Evolutionary conservation across 2,329 filamentous ascomycete species (phyloP).

Genomic region (Cladosporium sp.): DNA sequence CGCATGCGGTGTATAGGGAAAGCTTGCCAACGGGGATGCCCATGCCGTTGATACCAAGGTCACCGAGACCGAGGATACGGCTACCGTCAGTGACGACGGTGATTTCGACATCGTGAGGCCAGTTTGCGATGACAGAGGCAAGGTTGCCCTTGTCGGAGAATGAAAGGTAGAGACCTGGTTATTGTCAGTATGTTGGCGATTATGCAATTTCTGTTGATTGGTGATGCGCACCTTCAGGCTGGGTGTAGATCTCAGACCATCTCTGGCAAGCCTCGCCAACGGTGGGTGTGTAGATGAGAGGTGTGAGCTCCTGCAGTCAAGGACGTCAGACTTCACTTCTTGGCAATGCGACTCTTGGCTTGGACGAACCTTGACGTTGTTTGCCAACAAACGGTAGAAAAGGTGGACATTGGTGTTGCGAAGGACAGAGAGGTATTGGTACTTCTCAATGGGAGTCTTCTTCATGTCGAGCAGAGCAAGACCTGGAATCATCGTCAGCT

Average conservation of each 20-base stretch:
- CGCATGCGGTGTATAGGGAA: slow-evolving; percentile 89
- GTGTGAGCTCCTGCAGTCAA: slow-evolving; percentile 63
- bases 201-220: background rate
- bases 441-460: slow-evolving; percentile 71
- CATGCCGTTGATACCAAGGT: slow-evolving; percentile 95
- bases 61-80: slow-evolving; percentile 85
- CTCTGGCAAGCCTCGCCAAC: slow-evolving; percentile 95
- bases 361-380: slow-evolving; percentile 56
- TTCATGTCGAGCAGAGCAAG: slow-evolving; percentile 71
- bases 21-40: slow-evolving; percentile 98
- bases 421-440: slow-evolving; percentile 73
- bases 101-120: slow-evolving; percentile 92
- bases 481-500: slow-evolving; percentile 41
- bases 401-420: slow-evolving; percentile 74
- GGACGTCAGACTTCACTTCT: slow-evolving; percentile 28
- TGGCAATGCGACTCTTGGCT: background rate
- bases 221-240: too few species aligned
- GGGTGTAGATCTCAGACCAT: slow-evolving; percentile 94
- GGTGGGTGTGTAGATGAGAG: slow-evolving; percentile 81
- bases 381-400: slow-evolving; percentile 77
- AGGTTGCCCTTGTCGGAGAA: slow-evolving; percentile 92
- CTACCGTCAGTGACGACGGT: slow-evolving; percentile 96
- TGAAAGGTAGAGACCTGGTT: slow-evolving; percentile 91
- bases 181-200: slow-evolving; percentile 31
- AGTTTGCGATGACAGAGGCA: slow-evolving; percentile 83